These are phyloP conservation scores for Podospora pseudopauciseta DNA, from an alignment of 495 filamentous ascomycete genomes.

Conservation along the genomic window DNA sequence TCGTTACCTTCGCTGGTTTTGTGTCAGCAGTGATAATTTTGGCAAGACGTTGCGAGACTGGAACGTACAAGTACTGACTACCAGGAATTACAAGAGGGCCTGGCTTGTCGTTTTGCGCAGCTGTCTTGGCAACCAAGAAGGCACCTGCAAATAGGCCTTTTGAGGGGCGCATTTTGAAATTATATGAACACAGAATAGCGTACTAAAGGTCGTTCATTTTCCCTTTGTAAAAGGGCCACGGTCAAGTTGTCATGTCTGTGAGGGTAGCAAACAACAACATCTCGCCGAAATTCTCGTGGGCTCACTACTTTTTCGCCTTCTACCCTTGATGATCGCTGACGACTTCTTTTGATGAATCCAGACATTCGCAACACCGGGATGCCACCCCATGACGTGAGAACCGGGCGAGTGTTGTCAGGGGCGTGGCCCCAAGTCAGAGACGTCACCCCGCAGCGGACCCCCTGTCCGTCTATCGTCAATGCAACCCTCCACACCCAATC, in stretches of 20 bases:
- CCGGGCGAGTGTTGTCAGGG: neutral
- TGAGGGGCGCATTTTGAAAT: neutral
- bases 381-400: neutral
- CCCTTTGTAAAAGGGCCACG: too few species aligned
- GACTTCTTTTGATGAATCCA: neutral
- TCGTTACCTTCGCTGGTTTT: slow-evolving; percentile 50
- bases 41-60: too few species aligned
- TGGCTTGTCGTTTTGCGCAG: slow-evolving; percentile 16
- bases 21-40: slow-evolving; percentile 10
- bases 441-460: slow-evolving; percentile 8
- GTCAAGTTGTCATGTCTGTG: neutral
- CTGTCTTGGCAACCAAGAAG: neutral
- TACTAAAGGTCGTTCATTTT: neutral
- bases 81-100: slow-evolving; percentile 31
- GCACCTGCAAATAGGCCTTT: neutral
- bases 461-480: neutral
- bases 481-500: neutral
- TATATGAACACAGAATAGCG: neutral
- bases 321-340: neutral
- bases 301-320: neutral
- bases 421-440: slow-evolving; percentile 4
- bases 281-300: neutral
- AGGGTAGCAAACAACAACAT: neutral
- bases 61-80: slow-evolving; percentile 28
- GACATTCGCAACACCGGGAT: neutral